Conservation (phyloP, 768 basidiomycete genomes). For the Trametes gibbosa region DNA sequence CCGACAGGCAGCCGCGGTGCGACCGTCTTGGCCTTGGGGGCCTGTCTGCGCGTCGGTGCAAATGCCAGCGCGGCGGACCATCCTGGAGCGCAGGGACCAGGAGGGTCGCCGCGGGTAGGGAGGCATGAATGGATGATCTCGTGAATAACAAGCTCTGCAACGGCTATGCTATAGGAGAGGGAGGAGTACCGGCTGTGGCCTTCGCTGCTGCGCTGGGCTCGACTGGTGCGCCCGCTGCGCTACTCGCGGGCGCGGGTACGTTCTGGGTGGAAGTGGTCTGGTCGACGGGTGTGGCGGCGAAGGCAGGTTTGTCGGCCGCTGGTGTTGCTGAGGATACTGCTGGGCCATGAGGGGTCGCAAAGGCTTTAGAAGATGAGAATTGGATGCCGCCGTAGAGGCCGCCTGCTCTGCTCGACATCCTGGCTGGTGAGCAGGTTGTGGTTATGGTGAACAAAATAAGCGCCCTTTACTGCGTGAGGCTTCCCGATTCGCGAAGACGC, state of each 20-base stretch:
- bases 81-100: slow-evolving; percentile 45
- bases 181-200: slow-evolving; percentile 56
- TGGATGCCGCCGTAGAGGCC: slow-evolving; percentile 87
- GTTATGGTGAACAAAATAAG: background rate
- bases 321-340: slow-evolving; percentile 22
- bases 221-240: slow-evolving; percentile 10
- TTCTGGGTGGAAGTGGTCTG: slow-evolving; percentile 28
- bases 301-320: slow-evolving; percentile 25
- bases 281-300: slow-evolving; percentile 10
- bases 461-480: background rate
- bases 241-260: slow-evolving; percentile 19
- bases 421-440: slow-evolving; percentile 24
- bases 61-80: slow-evolving; percentile 92
- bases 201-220: slow-evolving; percentile 41
- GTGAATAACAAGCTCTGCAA: slow-evolving; percentile 55
- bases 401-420: slow-evolving; percentile 76
- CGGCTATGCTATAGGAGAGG: slow-evolving; percentile 44
- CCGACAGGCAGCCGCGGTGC: slow-evolving; percentile 58
- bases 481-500: background rate
- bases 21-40: slow-evolving; percentile 55
- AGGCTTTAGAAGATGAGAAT: slow-evolving; percentile 68
- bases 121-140: slow-evolving; percentile 29
- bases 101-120: slow-evolving; percentile 11
- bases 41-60: slow-evolving; percentile 70
- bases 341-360: slow-evolving; percentile 34